These are phyloP conservation scores for Crithidia mellificae DNA, from an alignment of 208 protist genomes.

Conservation along the genomic window DNA sequence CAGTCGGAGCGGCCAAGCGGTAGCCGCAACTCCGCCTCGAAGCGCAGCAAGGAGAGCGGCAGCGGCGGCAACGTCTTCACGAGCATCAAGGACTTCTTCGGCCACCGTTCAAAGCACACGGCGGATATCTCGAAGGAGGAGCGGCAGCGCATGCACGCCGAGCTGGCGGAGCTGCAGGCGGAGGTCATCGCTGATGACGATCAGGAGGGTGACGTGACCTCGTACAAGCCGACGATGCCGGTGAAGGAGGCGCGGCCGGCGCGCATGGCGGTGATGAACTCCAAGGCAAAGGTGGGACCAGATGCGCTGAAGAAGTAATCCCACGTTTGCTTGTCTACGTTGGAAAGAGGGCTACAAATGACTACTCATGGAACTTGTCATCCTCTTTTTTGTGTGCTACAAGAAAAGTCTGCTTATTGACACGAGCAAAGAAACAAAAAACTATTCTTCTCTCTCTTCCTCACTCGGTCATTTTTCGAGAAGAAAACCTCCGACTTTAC, in stretches of 20 bases:
- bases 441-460: too few species aligned
- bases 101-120: conserved; percentile 32
- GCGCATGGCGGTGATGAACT: conserved; percentile 75
- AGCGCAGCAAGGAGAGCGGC: conserved; percentile 26
- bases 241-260: conserved; percentile 35
- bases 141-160: conserved; percentile 55
- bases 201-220: conserved; percentile 72
- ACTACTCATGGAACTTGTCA: not conserved
- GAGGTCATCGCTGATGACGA: conserved; percentile 60
- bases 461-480: too few species aligned
- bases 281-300: conserved; percentile 68
- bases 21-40: not conserved
- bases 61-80: conserved; percentile 26
- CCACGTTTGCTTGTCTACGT: not conserved
- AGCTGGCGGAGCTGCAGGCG: conserved; percentile 62
- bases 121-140: conserved; percentile 38
- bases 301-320: conserved; percentile 57
- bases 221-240: conserved; percentile 56
- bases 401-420: too few species aligned
- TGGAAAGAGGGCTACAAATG: not conserved
- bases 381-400: too few species aligned
- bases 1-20: not conserved
- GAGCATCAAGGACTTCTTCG: conserved; percentile 34
- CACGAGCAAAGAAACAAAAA: too few species aligned
- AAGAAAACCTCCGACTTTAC: too few species aligned